Evolutionary conservation across 2,329 filamentous ascomycete species (phyloP).

Genomic region (Epichloe brachyelytri): DNA sequence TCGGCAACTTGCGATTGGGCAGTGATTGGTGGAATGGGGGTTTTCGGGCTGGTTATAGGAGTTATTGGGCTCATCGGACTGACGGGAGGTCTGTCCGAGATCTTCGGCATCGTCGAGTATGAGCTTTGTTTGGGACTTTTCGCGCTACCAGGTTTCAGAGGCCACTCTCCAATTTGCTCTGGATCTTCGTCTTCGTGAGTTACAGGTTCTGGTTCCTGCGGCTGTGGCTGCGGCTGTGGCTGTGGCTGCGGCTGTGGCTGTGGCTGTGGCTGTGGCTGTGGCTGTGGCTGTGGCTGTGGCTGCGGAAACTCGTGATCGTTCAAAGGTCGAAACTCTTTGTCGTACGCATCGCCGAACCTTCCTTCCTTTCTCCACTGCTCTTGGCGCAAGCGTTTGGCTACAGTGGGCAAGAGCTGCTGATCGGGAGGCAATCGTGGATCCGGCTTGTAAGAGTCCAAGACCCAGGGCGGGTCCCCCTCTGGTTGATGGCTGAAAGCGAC

Average conservation of each 20-base stretch:
- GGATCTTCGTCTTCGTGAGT: constrained; percentile 15
- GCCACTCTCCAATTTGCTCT: constrained; percentile 40
- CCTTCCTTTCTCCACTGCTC: constrained; percentile 93
- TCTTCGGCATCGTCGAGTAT: constrained; percentile 53
- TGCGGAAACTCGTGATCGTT: constrained; percentile 48
- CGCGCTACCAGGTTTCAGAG: constrained; percentile 33
- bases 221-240: constrained; percentile 9
- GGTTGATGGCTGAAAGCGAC: constrained; percentile 48
- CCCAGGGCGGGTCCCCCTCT: constrained; percentile 92
- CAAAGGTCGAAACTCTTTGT: constrained; percentile 74
- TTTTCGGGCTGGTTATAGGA: constrained; percentile 16
- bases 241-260: constrained; percentile 22
- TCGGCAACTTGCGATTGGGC: constrained; percentile 9
- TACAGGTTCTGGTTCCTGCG: constrained; percentile 23
- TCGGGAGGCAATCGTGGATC: constrained; percentile 89
- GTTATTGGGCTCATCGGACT: constrained; percentile 32
- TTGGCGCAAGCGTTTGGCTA: constrained; percentile 81
- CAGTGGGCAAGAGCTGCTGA: constrained; percentile 88
- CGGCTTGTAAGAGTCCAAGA: constrained; percentile 87
- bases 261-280: constrained; percentile 9
- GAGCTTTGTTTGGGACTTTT: constrained; percentile 36
- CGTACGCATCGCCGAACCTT: constrained; percentile 72
- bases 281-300: constrained; percentile 18
- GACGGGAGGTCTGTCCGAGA: constrained; percentile 24
- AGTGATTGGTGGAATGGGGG: constrained; percentile 20